Evolutionary conservation across 2,329 filamentous ascomycete genomes (phyloP).

Genomic region (Lizonia empirigonia): DNA sequence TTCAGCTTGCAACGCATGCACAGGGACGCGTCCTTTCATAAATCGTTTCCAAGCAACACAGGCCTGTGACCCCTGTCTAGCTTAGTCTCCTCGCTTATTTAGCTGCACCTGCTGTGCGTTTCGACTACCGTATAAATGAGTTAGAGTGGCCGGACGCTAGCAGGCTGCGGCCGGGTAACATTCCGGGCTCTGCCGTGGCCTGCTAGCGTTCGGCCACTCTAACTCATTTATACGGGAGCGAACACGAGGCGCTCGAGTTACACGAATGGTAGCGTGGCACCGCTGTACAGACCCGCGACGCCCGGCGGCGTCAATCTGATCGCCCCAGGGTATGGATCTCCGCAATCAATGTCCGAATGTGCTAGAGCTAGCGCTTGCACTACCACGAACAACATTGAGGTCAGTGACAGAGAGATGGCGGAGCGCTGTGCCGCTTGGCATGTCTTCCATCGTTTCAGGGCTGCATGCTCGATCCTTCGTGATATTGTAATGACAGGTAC

Average conservation of each 20-base stretch:
- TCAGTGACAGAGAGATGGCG: background rate
- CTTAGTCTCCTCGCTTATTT: conserved; percentile 1
- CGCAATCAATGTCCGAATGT: conserved; percentile 18
- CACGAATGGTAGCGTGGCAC: conserved; percentile 6
- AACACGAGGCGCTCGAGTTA: conserved; percentile 3
- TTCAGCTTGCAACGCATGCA: background rate
- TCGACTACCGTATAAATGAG: too few relatives aligned
- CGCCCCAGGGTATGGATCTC: conserved; percentile 17
- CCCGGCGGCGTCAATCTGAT: conserved; percentile 1
- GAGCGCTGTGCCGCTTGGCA: conserved; percentile 1
- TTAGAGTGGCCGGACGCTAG: too few relatives aligned
- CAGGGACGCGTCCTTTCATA: background rate
- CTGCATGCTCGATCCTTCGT: background rate
- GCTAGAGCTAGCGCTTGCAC: conserved; percentile 10
- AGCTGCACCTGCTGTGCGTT: background rate
- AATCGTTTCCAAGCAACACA: background rate
- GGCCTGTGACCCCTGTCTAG: background rate
- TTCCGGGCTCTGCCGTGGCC: too few relatives aligned
- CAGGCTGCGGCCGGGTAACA: too few relatives aligned
- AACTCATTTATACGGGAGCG: too few relatives aligned
- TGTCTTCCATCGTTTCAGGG: background rate
- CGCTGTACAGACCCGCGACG: background rate
- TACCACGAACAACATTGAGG: conserved; percentile 3
- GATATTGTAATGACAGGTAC: conserved; percentile 2
- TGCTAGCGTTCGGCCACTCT: too few relatives aligned